Base-by-base conservation (phyloP, 2,329 filamentous ascomycete species). In the Neofusicoccum cordaticola region DNA sequence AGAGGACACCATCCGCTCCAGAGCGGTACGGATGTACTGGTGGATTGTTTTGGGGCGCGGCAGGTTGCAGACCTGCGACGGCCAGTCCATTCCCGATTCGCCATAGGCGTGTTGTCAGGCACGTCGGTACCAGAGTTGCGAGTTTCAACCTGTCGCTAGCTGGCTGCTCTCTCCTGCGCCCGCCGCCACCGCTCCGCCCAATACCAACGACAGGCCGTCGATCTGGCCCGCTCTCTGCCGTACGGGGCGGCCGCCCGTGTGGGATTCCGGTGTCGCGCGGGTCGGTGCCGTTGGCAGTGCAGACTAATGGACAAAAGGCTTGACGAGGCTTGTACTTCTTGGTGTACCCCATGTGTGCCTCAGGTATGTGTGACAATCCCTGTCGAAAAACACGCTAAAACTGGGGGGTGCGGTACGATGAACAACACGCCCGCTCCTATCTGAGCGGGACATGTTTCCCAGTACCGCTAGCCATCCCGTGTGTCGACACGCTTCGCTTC, bases 61-160 rank as follows among this genome's bases (percentile, higher is more conserved):
- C 17, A 27, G 31, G 56, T 47, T 47, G 56, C 56, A 60, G 31
- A 60, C n/a, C 17, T 47, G 42, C 41, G 42, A 60, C 42, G 27
- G 42, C 19, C 42, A 41, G 8, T 31, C 56, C 41, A 34, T 45
- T 17, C 31, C 56, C 37, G 15, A 60, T 60, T 37, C 56, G 41
- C 12, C 56, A 31, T 47, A 15, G 56, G n/a, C 12, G 15, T 44
- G n/a, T 19, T 47, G n/a, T 22, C 56, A 47, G 31, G 56, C 42
- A 13, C n/a, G 17, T 60, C 56, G 9, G 31, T 60, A 47, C 41
- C 31, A 60, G 31, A 60, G 9, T 37, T 47, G 31, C 6, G 42
- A 47, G 52, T 42, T 57, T 57, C 39, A 57, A 57, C 7, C 7
- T n/a, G 39, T 35, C 52, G 52, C 52, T 57, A 57, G 56, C 42